Evolutionary conservation across 768 basidiomycete species (phyloP).

Genomic region (Podaxis sp.): DNA sequence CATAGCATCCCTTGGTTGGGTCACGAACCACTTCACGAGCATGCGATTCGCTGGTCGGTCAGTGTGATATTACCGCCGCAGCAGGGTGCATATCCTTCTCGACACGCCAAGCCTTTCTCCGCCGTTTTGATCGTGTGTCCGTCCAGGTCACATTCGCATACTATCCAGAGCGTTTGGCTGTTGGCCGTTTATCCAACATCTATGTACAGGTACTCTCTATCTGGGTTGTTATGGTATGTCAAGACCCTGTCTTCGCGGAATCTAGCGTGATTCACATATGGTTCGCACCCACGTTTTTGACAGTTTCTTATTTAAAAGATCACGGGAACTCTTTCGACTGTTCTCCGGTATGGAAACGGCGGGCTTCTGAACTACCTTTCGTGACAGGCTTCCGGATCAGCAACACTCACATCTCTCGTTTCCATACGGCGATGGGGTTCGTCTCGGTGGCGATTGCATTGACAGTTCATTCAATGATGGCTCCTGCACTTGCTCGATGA

Average conservation of each 20-base stretch:
- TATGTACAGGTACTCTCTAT: constrained; percentile 68
- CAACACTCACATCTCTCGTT: constrained; percentile 59
- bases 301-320: constrained; percentile 31
- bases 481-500: constrained; percentile 54
- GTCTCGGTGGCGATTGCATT: constrained; percentile 74
- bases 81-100: constrained; percentile 45
- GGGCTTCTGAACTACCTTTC: constrained; percentile 72
- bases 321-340: constrained; percentile 81
- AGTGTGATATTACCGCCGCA: constrained; percentile 75
- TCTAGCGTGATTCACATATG: not conserved
- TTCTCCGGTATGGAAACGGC: constrained; percentile 77
- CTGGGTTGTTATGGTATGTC: constrained; percentile 69
- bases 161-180: constrained; percentile 65
- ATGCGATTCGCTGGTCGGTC: constrained; percentile 54
- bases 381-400: constrained; percentile 46
- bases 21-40: constrained; percentile 68
- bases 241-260: not conserved
- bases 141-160: not conserved
- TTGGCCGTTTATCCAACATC: constrained; percentile 74
- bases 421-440: constrained; percentile 71
- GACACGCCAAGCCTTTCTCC: not conserved
- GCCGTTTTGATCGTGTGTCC: not conserved
- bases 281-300: not conserved
- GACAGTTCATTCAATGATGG: constrained; percentile 76
- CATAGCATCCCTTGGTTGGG: constrained; percentile 71